These are phyloP conservation scores for apple (Malus domestica) DNA, from an alignment of 306 rosid species.

Conservation along the genomic window ASM211411v1 NC_041805.1:1437001-1437500, in stretches of 20 bases:
- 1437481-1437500: constrained; percentile 79
- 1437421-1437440: constrained; percentile 58
- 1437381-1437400: constrained; percentile 9
- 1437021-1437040: constrained; percentile 41
- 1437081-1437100: constrained; percentile 50
- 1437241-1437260: constrained; percentile 68
- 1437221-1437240: constrained; percentile 73
- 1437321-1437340: constrained; percentile 91
- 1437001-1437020: constrained; percentile 21
- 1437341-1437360: constrained; percentile 85
- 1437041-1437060: constrained; percentile 40
- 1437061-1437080: constrained; percentile 40
- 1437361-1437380: constrained; percentile 46
- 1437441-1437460: constrained; percentile 75
- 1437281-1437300: constrained; percentile 87
- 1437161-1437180: constrained; percentile 99
- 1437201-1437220: constrained; percentile 73
- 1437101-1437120: constrained; percentile 40
- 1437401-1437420: constrained; percentile 60
- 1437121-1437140: constrained; percentile 44
- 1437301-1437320: constrained; percentile 82
- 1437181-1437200: constrained; percentile 72
- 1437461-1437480: constrained; percentile 98
- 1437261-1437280: constrained; percentile 82
- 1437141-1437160: constrained; percentile 85